phyloP scores from a whole-genome alignment of 2,329 filamentous ascomycete genomes.

The Blastomyces parvus region DNA sequence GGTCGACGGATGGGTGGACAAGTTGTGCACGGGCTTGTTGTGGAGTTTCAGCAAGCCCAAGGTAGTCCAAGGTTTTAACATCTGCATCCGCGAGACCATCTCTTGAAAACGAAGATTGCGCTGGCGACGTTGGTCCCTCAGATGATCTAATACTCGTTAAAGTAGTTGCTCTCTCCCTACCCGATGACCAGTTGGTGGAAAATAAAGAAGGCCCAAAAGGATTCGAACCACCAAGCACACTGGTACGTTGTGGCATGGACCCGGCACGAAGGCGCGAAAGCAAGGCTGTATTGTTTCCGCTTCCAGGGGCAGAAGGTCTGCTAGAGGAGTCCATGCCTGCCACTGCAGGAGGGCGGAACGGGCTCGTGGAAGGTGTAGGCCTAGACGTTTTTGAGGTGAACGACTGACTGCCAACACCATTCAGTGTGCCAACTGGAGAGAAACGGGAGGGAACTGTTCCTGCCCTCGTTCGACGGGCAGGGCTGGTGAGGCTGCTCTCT shows the following conservation, averaged over 20 bases:
- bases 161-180: conserved; percentile 75
- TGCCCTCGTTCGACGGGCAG: conserved; percentile 72
- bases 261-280: conserved; percentile 81
- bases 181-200: conserved; percentile 70
- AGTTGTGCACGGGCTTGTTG: conserved; percentile 67
- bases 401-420: conserved; percentile 46
- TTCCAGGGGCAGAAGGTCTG: conserved; percentile 35
- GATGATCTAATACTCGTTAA: conserved; percentile 80
- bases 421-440: conserved; percentile 61
- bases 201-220: conserved; percentile 89
- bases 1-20: conserved; percentile 49
- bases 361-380: conserved; percentile 76
- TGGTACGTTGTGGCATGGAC: conserved; percentile 83
- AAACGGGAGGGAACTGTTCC: conserved; percentile 95
- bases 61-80: conserved; percentile 87
- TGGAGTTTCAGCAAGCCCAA: conserved; percentile 88
- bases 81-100: conserved; percentile 80
- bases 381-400: conserved; percentile 68
- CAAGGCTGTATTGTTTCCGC: conserved; percentile 56
- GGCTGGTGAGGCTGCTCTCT: conserved; percentile 53
- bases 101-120: conserved; percentile 74
- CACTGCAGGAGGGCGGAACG: conserved; percentile 59
- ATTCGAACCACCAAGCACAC: conserved; percentile 48
- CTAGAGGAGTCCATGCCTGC: conserved; percentile 30
- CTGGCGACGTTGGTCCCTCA: conserved; percentile 79